Base-by-base conservation (phyloP, 805 yeast genomes). In the Suhomyces sp. region DNA sequence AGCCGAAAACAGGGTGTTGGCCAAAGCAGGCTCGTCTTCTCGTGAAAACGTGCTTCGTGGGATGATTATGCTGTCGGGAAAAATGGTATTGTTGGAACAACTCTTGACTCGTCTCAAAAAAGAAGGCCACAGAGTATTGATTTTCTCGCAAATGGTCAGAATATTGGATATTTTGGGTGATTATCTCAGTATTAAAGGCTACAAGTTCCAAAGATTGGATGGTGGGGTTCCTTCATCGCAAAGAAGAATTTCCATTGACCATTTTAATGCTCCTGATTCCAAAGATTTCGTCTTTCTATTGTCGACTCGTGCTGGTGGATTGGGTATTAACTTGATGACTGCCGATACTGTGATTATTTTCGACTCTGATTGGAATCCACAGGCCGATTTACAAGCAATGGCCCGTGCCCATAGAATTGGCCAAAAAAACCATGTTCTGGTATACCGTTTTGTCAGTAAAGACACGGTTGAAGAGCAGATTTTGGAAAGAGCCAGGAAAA, bases 351-450 rank as follows among this genome's bases (percentile, higher is more conserved):
- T 94, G 25, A 89, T 94, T 60, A 93, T 94, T 40, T 94, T 94
- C 71, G 99, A 94, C 71, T 89, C 97, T 4, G 99, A 94, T 73
- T 94, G 99, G 99, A 94, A 94, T 66, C 99, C 99, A 0, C 99
- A 94, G 69, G 99, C 99, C 0, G 99, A 94, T 78, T 77, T 94
- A 62, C 99, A 94, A 72, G 99, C 99, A 1, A 94, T 94, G 99
- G 99, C 99, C 0, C 84, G 99, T 72, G 99, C 99, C 2, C 99
- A 94, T 73, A 85, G 99, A 77, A 94, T 94, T 66, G 99, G 99
- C n/a, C 99, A 94, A 69, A 94, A 92, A 71, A 91, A 89, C 62
- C 99, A 94, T 71, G 99, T 94, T 35, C 89, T 90, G 84, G 98
- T 94, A 15, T 94, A 94, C 67, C 78, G 99, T 65, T 89, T 94